These are phyloP conservation scores for Ganoderma sinense DNA, from an alignment of 1,284 basidiomycete species.

Conservation along the genomic window DNA sequence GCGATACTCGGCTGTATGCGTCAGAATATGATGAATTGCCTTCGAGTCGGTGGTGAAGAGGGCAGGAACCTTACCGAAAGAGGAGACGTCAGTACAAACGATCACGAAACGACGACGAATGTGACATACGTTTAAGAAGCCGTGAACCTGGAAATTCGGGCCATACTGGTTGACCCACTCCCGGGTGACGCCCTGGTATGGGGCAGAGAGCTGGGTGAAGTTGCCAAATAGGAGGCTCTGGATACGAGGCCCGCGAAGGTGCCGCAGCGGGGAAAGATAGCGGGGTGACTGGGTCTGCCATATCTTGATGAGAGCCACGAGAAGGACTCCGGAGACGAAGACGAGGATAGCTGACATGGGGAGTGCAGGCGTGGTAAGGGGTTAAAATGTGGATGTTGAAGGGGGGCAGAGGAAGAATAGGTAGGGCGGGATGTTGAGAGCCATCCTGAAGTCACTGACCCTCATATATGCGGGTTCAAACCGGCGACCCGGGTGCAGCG, in stretches of 20 bases:
- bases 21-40: conserved; percentile 47
- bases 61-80: conserved; percentile 42
- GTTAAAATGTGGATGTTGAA: background rate
- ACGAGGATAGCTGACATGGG: conserved; percentile 1
- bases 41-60: conserved; percentile 50
- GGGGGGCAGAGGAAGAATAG: background rate
- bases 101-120: background rate
- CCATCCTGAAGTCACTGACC: background rate
- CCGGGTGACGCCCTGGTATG: conserved; percentile 50
- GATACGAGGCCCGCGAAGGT: conserved; percentile 58
- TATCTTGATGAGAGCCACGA: background rate
- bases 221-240: conserved; percentile 62
- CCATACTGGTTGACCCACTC: conserved; percentile 68
- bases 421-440: background rate
- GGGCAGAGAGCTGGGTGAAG: conserved; percentile 49
- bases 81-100: background rate
- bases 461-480: background rate
- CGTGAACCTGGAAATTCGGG: conserved; percentile 52
- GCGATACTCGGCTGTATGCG: conserved; percentile 41
- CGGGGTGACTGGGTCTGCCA: conserved; percentile 25
- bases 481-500: background rate
- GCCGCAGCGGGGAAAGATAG: conserved; percentile 50
- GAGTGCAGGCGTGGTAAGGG: background rate
- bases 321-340: background rate
- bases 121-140: conserved; percentile 53